Conservation (phyloP, 345 rosid genomes). For the Geranium brycei region DNA sequence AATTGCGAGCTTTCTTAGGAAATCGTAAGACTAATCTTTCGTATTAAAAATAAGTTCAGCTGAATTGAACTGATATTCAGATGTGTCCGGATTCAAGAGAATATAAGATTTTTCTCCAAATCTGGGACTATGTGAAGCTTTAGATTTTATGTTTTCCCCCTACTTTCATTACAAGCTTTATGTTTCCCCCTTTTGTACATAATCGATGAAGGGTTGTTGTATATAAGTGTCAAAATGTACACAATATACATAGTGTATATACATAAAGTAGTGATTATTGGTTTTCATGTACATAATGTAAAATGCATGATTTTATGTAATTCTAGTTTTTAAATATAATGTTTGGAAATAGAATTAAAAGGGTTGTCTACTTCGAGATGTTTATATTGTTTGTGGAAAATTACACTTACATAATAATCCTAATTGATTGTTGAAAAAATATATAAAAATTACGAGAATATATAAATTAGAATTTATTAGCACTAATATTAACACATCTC, state of each 20-base stretch:
- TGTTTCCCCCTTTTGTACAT: not conserved
- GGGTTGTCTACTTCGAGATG: no score
- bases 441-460: no score
- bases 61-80: not conserved
- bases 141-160: not conserved
- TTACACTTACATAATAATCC: no score
- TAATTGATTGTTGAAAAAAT: no score
- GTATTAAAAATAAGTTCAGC: not conserved
- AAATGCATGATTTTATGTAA: not conserved
- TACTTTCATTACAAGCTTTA: not conserved
- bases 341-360: no score
- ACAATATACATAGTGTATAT: not conserved
- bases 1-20: conserved; percentile 7
- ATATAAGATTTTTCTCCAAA: not conserved
- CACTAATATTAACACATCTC: no score
- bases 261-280: not conserved
- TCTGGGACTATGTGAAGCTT: not conserved
- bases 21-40: no score
- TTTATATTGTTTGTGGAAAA: no score
- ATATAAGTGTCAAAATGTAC: not conserved
- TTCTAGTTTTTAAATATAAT: not conserved
- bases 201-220: not conserved
- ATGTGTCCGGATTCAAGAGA: not conserved
- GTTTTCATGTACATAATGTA: not conserved
- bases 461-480: no score